phyloP scores from a whole-genome alignment of 192 early-diverging fungal genomes.

The Irineochytrium annulatum region DNA sequence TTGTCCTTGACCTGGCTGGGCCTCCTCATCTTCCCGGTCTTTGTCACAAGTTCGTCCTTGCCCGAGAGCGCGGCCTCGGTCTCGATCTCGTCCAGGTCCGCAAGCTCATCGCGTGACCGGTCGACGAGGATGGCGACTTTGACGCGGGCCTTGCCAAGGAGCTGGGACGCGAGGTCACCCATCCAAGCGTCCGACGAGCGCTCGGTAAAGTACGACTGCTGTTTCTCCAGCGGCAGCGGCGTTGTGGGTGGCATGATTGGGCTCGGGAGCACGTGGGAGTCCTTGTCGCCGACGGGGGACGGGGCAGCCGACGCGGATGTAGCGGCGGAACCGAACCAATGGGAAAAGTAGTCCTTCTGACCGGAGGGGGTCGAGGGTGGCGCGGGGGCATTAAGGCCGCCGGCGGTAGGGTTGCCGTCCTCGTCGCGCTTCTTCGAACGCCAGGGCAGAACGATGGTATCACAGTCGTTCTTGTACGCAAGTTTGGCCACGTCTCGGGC shows the following conservation, averaged over 20 bases:
- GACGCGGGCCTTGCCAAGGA: not conserved
- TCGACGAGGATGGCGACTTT: constrained; percentile 1
- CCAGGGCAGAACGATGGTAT: constrained; percentile 5
- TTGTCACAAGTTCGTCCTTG: not conserved
- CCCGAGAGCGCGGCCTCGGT: not conserved
- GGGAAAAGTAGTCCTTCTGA: not conserved
- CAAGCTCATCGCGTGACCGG: not conserved
- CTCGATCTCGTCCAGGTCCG: not conserved
- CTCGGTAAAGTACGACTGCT: too few relatives aligned
- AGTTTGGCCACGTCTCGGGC: constrained; percentile 1
- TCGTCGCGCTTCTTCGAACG: not conserved
- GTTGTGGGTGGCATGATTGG: not conserved
- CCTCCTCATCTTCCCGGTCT: not conserved
- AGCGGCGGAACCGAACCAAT: not conserved
- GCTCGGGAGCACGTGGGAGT: not conserved
- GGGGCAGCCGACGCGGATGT: not conserved
- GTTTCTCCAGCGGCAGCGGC: not conserved
- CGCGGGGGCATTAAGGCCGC: not conserved
- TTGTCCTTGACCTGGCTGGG: too few relatives aligned
- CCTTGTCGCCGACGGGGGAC: not conserved
- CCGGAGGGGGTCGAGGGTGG: not conserved
- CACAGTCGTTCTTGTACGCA: not conserved
- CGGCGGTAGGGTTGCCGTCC: not conserved
- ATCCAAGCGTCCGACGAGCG: not conserved
- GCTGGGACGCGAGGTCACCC: constrained; percentile 1